A percentile compares a stretch with the other conserved stretches of the same genome.
Evolutionary conservation across 495 filamentous ascomycete genomes (phyloP).

Genomic region (Aspergillus sclerotioniger): DNA sequence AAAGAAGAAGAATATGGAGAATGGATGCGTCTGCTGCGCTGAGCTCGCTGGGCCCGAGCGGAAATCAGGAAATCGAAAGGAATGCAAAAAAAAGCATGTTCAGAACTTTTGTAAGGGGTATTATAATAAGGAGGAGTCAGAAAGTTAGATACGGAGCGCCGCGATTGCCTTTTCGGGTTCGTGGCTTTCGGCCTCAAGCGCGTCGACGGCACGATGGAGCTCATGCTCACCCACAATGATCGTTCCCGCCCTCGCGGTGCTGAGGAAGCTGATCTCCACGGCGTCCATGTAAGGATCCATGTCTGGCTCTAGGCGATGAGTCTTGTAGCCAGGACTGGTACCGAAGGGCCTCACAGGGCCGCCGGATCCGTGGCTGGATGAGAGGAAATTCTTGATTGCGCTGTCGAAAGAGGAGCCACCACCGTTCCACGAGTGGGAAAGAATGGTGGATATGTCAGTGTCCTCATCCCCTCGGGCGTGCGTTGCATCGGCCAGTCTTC

Average conservation of each 20-base stretch:
- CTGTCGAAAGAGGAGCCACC: slow-evolving; percentile 16
- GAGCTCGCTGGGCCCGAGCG: neutral
- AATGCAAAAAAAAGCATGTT: neutral
- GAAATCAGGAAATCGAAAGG: neutral
- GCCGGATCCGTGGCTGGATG: slow-evolving; percentile 13
- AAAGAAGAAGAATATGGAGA: neutral
- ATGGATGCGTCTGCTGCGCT: too few species aligned
- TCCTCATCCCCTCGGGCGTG: slow-evolving; percentile 18
- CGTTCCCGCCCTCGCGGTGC: slow-evolving; percentile 83
- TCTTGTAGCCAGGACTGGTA: slow-evolving; percentile 10
- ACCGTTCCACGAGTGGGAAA: slow-evolving; percentile 12
- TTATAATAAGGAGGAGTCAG: neutral
- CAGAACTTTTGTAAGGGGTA: neutral
- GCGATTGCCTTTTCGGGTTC: slow-evolving; percentile 18
- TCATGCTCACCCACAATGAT: slow-evolving; percentile 80
- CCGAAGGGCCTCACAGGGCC: slow-evolving; percentile 14
- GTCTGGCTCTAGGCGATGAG: slow-evolving; percentile 40
- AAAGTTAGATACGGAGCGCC: slow-evolving; percentile 16
- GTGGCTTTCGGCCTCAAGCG: slow-evolving; percentile 52
- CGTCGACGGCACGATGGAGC: slow-evolving; percentile 66
- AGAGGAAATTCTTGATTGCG: slow-evolving; percentile 16
- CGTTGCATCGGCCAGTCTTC: slow-evolving; percentile 63
- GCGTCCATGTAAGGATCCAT: slow-evolving; percentile 47
- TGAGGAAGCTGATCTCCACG: slow-evolving; percentile 88
- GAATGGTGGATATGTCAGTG: slow-evolving; percentile 14